These are phyloP conservation scores for Gossypium thurberi DNA, from an alignment of 345 rosid genomes.

Conservation along the genomic window DNA sequence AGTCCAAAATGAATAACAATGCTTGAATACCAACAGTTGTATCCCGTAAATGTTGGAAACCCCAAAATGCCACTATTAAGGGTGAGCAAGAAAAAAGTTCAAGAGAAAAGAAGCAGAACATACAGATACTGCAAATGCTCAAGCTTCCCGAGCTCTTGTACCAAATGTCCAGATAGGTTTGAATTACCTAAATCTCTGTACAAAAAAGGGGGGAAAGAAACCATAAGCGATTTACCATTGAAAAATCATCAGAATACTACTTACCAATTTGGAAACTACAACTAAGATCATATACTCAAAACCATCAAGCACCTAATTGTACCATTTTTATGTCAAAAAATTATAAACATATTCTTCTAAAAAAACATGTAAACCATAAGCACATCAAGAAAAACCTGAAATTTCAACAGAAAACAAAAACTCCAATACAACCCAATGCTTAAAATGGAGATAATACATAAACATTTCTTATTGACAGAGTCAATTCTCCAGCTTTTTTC, in stretches of 20 bases:
- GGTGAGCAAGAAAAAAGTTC: neutral
- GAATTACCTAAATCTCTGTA: slow-evolving; percentile 94
- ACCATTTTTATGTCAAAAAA: neutral
- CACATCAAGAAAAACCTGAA: neutral
- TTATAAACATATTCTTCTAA: neutral
- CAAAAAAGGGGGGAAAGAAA: neutral
- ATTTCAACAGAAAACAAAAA: too few relatives aligned
- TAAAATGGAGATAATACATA: neutral
- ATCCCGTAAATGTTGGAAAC: neutral
- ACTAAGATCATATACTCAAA: neutral
- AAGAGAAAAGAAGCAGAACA: slow-evolving; percentile 20
- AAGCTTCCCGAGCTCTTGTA: slow-evolving; percentile 79
- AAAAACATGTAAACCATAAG: neutral
- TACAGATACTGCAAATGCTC: slow-evolving; percentile 91
- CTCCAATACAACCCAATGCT: neutral
- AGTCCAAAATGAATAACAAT: neutral
- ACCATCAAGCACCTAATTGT: neutral
- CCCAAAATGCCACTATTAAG: neutral
- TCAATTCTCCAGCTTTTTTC: neutral
- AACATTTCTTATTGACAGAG: neutral
- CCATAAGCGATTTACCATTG: neutral
- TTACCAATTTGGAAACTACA: neutral
- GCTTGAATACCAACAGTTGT: neutral
- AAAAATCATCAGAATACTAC: neutral
- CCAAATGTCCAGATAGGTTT: slow-evolving; percentile 80